Conservation (phyloP, 257 asterid species). For the Primulina tabacum region DNA sequence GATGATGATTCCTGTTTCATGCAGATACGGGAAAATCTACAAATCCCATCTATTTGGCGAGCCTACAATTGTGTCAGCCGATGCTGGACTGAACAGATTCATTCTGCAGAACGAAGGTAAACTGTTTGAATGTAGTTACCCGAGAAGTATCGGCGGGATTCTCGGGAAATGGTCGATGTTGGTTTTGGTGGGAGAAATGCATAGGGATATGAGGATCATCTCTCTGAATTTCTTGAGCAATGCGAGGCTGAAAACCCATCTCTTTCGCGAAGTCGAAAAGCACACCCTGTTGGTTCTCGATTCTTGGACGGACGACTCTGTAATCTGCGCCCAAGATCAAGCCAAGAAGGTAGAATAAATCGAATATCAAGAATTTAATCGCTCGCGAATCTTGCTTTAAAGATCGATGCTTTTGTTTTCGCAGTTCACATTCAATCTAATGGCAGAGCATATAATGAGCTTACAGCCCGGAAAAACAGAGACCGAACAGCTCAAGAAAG, state of each 20-base stretch:
- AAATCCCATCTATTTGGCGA: constrained; percentile 84
- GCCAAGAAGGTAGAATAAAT: constrained; percentile 61
- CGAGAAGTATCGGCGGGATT: constrained; percentile 89
- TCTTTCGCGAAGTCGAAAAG: constrained; percentile 62
- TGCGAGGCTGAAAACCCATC: constrained; percentile 68
- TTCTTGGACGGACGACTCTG: constrained; percentile 52
- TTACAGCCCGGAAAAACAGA: constrained; percentile 71
- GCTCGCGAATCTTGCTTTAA: too few relatives aligned
- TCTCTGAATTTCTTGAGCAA: constrained; percentile 78
- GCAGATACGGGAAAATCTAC: constrained; percentile 82
- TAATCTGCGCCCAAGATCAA: constrained; percentile 75
- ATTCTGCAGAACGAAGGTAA: constrained; percentile 79
- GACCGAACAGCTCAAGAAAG: constrained; percentile 71
- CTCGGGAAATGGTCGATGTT: constrained; percentile 97
- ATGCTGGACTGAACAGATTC: constrained; percentile 71
- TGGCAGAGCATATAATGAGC: constrained; percentile 95
- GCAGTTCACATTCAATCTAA: constrained; percentile 85
- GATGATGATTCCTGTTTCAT: background rate
- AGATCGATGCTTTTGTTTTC: constrained; percentile 1
- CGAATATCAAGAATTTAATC: too few relatives aligned
- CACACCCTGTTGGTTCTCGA: constrained; percentile 74
- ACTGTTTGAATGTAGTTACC: constrained; percentile 85
- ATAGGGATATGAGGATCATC: constrained; percentile 78
- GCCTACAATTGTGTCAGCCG: constrained; percentile 78
- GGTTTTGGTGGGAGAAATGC: constrained; percentile 91